Percentiles rank a stretch among this genome's conserved stretches.
phyloP scores from a whole-genome alignment of 352 stramenopile species.

The Phytophthora fragariae region DNA sequence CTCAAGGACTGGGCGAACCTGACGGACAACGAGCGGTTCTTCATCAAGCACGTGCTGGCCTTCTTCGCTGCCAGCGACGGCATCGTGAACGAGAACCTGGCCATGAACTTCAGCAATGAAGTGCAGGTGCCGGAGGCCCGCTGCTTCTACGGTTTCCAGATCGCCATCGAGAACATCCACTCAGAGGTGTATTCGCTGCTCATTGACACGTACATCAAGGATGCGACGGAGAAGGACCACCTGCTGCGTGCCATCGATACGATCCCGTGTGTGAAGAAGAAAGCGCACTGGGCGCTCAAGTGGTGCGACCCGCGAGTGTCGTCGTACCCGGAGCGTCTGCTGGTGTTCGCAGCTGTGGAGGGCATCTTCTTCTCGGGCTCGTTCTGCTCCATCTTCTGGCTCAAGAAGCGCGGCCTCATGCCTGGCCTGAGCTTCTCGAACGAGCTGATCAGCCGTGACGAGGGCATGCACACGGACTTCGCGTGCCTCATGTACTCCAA shows the following conservation, averaged over 20 bases:
- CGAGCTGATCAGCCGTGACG: too few species aligned
- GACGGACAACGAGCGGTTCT: conserved; percentile 96
- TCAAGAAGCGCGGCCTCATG: too few species aligned
- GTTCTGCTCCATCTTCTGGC: too few species aligned
- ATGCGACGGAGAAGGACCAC: conserved; percentile 93
- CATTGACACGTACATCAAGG: conserved; percentile 99
- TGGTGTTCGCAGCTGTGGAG: too few species aligned
- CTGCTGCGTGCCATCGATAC: conserved; percentile 98
- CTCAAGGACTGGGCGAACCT: conserved; percentile 96
- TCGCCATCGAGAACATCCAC: conserved; percentile 99
- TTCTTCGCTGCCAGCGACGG: conserved; percentile 99
- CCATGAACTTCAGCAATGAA: conserved; percentile 98
- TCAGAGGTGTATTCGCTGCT: conserved; percentile 99
- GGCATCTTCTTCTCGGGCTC: too few species aligned
- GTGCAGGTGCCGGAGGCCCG: conserved; percentile 97
- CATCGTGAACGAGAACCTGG: conserved; percentile 99
- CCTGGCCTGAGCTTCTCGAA: too few species aligned
- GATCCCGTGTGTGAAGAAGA: conserved; percentile 97
- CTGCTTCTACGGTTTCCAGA: conserved; percentile 99
- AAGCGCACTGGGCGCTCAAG: conserved; percentile 75
- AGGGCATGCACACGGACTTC: too few species aligned
- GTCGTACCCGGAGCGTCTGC: too few species aligned
- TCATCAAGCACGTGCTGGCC: conserved; percentile 98
- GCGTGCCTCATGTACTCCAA: too few species aligned
- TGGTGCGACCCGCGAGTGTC: too few species aligned